Evolutionary conservation across 164 flowering plant species (phyloP).

Genomic region (Hamamelis virginiana): DNA sequence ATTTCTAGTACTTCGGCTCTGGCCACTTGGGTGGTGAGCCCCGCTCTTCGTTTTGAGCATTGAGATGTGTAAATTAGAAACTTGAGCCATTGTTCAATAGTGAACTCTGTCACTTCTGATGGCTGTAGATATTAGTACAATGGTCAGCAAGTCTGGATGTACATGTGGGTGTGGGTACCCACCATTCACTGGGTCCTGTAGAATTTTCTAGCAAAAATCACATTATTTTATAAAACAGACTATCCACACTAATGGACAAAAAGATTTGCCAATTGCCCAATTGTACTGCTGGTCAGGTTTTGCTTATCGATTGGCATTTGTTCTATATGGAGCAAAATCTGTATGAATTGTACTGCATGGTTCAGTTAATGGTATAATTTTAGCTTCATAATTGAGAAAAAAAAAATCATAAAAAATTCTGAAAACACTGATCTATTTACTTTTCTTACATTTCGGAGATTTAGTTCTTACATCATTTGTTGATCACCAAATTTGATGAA

Average conservation of each 20-base stretch:
- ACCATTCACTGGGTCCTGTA: background rate
- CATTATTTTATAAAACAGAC: slow-evolving; percentile 2
- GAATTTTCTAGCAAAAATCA: background rate
- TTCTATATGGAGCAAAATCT: background rate
- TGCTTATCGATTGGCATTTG: background rate
- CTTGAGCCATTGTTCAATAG: background rate
- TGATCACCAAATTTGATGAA: no score
- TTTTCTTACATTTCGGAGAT: no score
- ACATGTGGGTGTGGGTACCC: background rate
- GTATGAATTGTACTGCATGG: background rate
- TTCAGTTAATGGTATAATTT: background rate
- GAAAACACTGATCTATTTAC: no score
- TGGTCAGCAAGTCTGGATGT: background rate
- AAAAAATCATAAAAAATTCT: no score
- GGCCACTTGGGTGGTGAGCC: slow-evolving; percentile 3
- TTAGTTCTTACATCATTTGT: no score
- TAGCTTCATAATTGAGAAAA: no score
- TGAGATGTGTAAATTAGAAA: slow-evolving; percentile 1
- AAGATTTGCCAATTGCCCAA: background rate
- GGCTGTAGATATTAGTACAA: background rate
- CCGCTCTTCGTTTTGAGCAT: background rate
- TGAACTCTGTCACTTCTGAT: background rate
- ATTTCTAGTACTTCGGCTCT: background rate
- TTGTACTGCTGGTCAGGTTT: background rate
- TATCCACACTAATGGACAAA: background rate